These are phyloP conservation scores for Evansstolkia leycettana DNA, from an alignment of 495 filamentous ascomycete species.

Conservation along the genomic window DNA sequence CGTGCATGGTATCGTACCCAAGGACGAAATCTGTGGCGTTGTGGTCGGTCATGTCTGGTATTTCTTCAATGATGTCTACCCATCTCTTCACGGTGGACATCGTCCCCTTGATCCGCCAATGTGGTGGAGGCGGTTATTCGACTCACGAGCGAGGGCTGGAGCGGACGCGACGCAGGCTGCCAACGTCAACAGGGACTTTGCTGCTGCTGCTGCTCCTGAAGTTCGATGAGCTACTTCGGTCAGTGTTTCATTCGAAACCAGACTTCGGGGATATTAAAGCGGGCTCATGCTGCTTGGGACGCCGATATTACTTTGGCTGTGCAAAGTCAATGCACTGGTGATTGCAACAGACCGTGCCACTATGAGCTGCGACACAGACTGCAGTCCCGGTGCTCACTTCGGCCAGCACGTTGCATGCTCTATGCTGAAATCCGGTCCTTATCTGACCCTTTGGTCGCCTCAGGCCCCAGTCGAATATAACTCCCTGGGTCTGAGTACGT, in stretches of 20 bases:
- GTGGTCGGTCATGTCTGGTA: slow-evolving; percentile 96
- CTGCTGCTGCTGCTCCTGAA: slow-evolving; percentile 27
- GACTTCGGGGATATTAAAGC: too few relatives aligned
- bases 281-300: too few relatives aligned
- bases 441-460: too few relatives aligned
- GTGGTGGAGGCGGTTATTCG: slow-evolving; percentile 88
- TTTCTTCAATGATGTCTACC: slow-evolving; percentile 95
- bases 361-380: too few relatives aligned
- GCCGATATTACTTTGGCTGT: too few relatives aligned
- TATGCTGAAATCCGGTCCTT: too few relatives aligned
- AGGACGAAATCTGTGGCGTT: slow-evolving; percentile 91
- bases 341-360: too few relatives aligned
- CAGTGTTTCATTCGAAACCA: neutral
- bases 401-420: too few relatives aligned
- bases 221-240: slow-evolving; percentile 19
- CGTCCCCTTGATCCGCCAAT: slow-evolving; percentile 79
- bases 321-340: too few relatives aligned
- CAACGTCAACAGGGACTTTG: slow-evolving; percentile 25
- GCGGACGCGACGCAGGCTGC: slow-evolving; percentile 14
- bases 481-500: too few relatives aligned
- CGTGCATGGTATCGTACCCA: slow-evolving; percentile 75
- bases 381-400: too few relatives aligned
- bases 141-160: slow-evolving; percentile 22
- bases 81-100: slow-evolving; percentile 72
- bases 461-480: too few relatives aligned